A percentile compares a stretch with the other conserved stretches of the same genome.
phyloP scores from a whole-genome alignment of 208 protist genomes.

The Leishmania gerbilli region DNA sequence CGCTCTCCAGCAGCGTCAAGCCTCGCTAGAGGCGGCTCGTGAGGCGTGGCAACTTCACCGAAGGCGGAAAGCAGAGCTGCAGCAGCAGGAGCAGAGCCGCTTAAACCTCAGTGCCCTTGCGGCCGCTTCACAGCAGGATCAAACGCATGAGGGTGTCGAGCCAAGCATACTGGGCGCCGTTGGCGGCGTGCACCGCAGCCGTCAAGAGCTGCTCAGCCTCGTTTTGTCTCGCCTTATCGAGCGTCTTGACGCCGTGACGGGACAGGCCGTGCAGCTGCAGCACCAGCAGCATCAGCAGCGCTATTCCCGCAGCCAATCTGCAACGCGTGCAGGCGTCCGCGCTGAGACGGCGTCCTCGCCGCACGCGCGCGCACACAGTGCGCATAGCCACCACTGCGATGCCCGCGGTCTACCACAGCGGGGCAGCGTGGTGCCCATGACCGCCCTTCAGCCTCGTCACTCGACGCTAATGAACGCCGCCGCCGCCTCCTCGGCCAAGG shows the following conservation, averaged over 20 bases:
- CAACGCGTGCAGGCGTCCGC: neutral
- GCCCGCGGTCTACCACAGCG: neutral
- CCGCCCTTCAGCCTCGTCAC: neutral
- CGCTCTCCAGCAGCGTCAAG: slow-evolving; percentile 34
- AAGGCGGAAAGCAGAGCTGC: slow-evolving; percentile 12
- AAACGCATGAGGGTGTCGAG: neutral
- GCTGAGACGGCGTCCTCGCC: neutral
- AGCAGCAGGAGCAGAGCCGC: slow-evolving; percentile 12
- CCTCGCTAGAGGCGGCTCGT: slow-evolving; percentile 34
- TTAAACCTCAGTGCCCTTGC: neutral
- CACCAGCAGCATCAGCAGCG: neutral
- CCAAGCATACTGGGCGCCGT: neutral
- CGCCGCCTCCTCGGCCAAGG: neutral
- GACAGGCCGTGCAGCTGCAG: slow-evolving; percentile 9
- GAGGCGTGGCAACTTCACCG: slow-evolving; percentile 30
- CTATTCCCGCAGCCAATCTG: neutral
- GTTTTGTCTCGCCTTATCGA: slow-evolving; percentile 25
- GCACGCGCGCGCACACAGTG: slow-evolving; percentile 5
- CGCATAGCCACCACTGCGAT: neutral
- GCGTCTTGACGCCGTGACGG: slow-evolving; percentile 34
- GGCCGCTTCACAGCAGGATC: neutral
- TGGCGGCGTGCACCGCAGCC: neutral
- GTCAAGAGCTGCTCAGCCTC: slow-evolving; percentile 4
- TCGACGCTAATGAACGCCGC: neutral
- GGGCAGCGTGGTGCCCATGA: neutral